A percentile compares a stretch with the other conserved stretches of the same genome.
These are phyloP conservation scores for Colletotrichum shisoi DNA, from an alignment of 2,329 filamentous ascomycete species.

Conservation along the genomic window DNA sequence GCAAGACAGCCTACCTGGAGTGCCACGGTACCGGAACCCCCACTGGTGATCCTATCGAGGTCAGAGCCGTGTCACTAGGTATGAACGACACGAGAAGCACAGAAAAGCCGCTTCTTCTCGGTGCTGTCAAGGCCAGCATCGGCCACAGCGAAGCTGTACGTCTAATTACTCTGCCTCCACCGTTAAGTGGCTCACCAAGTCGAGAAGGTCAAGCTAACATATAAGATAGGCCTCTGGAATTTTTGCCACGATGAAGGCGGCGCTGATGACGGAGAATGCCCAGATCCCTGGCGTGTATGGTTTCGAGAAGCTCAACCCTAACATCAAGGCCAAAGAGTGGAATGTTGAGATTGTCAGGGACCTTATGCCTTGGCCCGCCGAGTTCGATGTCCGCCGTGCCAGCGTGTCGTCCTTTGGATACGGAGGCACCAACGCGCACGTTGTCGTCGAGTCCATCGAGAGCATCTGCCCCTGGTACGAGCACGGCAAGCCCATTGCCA, in stretches of 20 bases:
- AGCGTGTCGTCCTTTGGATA: conserved; percentile 5
- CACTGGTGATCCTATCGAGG: conserved; percentile 58
- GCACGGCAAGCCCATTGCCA: background rate
- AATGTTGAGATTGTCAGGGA: background rate
- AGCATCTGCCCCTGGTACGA: background rate
- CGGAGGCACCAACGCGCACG: conserved; percentile 4
- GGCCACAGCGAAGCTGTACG: background rate
- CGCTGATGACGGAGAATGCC: background rate
- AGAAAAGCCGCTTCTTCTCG: background rate
- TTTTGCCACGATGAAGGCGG: background rate
- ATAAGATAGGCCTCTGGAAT: background rate
- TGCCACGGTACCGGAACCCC: conserved; percentile 49
- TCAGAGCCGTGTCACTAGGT: conserved; percentile 43
- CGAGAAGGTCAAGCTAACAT: background rate
- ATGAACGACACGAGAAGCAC: background rate
- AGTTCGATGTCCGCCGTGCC: conserved; percentile 2
- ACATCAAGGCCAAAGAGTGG: background rate
- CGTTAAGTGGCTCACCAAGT: background rate
- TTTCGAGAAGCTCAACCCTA: background rate
- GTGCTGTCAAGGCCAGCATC: background rate
- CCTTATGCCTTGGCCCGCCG: background rate
- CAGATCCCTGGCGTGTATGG: background rate
- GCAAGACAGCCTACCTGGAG: background rate
- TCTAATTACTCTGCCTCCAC: background rate
- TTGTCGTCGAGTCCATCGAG: background rate